Percentiles rank a stretch among this genome's conserved stretches.
Evolutionary conservation across 441 rosid genomes (phyloP).

Genomic region (Gossypium davidsonii): DNA sequence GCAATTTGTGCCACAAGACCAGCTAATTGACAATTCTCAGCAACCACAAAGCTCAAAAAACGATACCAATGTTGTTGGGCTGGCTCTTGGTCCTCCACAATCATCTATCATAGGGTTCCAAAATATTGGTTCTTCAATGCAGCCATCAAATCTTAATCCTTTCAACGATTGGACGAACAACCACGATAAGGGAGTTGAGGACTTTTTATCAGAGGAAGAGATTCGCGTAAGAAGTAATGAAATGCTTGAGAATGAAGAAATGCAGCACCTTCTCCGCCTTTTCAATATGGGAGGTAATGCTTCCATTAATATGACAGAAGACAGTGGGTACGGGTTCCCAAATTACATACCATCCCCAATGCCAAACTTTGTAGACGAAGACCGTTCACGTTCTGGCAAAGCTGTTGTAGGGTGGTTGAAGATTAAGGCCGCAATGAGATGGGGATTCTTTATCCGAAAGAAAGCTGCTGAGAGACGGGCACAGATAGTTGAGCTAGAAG

Average conservation of each 20-base stretch:
- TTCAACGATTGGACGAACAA: slow-evolving; percentile 77
- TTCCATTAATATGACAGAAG: slow-evolving; percentile 55
- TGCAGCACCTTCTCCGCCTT: slow-evolving; percentile 81
- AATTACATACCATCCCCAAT: slow-evolving; percentile 58
- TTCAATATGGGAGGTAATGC: slow-evolving; percentile 85
- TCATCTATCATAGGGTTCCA: slow-evolving; percentile 52
- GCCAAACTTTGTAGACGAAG: slow-evolving; percentile 72
- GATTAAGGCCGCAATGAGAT: slow-evolving; percentile 98
- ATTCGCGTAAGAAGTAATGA: slow-evolving; percentile 82
- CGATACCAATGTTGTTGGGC: slow-evolving; percentile 42
- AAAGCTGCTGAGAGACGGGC: slow-evolving; percentile 99
- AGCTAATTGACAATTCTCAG: slow-evolving; percentile 40
- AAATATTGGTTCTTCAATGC: slow-evolving; percentile 40
- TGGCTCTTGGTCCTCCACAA: slow-evolving; percentile 77
- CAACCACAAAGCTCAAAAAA: slow-evolving; percentile 40
- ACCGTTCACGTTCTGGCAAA: slow-evolving; percentile 69
- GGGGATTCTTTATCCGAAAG: slow-evolving; percentile 97
- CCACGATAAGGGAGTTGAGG: slow-evolving; percentile 71
- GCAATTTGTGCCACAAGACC: slow-evolving; percentile 39
- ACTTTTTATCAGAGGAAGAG: slow-evolving; percentile 82
- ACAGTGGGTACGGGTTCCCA: slow-evolving; percentile 63
- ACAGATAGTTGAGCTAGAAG: slow-evolving; percentile 81
- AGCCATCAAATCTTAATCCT: slow-evolving; percentile 47
- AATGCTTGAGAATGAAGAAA: slow-evolving; percentile 95
- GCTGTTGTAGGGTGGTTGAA: slow-evolving; percentile 98